A percentile compares a stretch with the other conserved stretches of the same genome.
phyloP scores from a whole-genome alignment of 352 stramenopile genomes.

The Globisporangium mamillatum region DNA sequence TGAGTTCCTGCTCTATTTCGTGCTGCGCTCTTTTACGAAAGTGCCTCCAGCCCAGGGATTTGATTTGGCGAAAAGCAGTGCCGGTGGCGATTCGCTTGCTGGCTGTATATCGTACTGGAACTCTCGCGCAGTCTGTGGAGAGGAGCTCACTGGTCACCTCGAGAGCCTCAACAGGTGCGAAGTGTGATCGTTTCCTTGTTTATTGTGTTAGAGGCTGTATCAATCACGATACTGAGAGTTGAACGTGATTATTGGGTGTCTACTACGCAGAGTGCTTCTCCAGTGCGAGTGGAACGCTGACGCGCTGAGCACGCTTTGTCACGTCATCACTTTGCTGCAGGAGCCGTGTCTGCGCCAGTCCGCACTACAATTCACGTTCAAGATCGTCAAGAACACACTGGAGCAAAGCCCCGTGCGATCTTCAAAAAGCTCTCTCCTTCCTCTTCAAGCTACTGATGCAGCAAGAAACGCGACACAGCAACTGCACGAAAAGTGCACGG shows the following conservation, averaged over 20 bases:
- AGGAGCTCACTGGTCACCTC: constrained; percentile 3
- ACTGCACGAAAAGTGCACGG: constrained; percentile 8
- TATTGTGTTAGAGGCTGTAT: not conserved
- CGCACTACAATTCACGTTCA: constrained; percentile 31
- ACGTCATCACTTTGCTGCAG: constrained; percentile 27
- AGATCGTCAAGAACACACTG: constrained; percentile 17
- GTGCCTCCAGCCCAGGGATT: not conserved
- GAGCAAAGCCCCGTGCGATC: not conserved
- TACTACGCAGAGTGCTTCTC: constrained; percentile 11
- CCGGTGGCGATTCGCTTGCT: not conserved
- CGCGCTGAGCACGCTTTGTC: constrained; percentile 14
- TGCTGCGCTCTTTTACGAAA: constrained; percentile 20
- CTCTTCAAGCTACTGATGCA: not conserved
- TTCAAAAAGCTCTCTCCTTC: not conserved
- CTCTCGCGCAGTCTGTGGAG: not conserved
- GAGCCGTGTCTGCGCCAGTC: constrained; percentile 40
- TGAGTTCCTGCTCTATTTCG: constrained; percentile 31
- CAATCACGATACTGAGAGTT: not conserved
- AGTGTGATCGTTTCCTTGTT: not conserved
- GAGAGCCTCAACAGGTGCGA: not conserved
- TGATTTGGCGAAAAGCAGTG: not conserved
- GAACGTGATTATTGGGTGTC: not conserved
- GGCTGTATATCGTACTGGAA: constrained; percentile 13
- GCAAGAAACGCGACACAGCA: not conserved
- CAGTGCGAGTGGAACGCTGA: constrained; percentile 22